Conservation (phyloP, 2,329 filamentous ascomycete genomes). For the Pyricularia sp. region DNA sequence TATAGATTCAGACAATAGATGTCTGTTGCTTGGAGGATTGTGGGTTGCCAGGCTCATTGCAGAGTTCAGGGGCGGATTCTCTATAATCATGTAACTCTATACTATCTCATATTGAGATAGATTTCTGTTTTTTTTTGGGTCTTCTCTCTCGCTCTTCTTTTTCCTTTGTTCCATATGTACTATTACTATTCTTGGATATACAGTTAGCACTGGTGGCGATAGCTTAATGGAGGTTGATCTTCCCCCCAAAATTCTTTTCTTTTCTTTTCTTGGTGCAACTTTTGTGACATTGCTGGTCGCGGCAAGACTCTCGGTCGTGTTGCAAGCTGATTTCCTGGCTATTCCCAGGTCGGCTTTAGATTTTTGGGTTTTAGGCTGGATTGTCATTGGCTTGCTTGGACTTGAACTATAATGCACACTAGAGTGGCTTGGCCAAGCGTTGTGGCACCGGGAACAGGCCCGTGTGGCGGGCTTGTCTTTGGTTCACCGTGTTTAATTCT, state of each 20-base stretch:
- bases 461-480: not conserved
- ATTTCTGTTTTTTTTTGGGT: not conserved
- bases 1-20: not conserved
- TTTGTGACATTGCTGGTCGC: not conserved
- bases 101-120: constrained; percentile 1
- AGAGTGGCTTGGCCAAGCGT: not conserved
- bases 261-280: not conserved
- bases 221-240: not conserved
- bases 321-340: not conserved
- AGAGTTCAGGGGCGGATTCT: not conserved
- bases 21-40: not conserved
- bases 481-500: not conserved
- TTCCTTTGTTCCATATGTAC: not conserved
- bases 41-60: not conserved
- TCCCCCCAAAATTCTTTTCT: not conserved
- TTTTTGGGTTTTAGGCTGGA: not conserved
- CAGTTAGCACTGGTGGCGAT: not conserved
- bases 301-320: not conserved
- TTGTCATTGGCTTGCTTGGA: not conserved
- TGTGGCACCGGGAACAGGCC: not conserved
- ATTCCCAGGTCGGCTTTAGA: not conserved
- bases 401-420: not conserved
- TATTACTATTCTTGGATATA: not conserved
- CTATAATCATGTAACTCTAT: constrained; percentile 1
- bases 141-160: not conserved